Evolutionary conservation across 495 filamentous ascomycete genomes (phyloP), one percentile per base, ranked within the genome.

Genomic region (Neurospora terricola): DNA sequence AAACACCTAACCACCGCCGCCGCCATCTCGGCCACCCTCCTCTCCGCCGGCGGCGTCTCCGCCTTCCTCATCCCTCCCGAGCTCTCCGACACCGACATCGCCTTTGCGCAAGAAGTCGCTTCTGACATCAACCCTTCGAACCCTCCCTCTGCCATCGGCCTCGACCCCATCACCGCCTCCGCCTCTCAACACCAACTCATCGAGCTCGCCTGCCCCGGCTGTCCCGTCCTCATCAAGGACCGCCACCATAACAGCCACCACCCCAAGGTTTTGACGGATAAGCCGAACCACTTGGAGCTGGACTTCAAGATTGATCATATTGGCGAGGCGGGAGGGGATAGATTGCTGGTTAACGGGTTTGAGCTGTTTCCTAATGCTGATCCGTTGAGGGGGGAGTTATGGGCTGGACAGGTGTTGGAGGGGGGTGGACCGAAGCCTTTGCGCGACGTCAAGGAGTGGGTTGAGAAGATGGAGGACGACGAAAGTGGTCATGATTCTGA

Each of bases 151-250:
- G 42, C 3, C 42, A 45, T 10, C 18, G 42, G 42, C 18, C 42
- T 45, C 42, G 76, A 70, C 10, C 23, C 48, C 18, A 36, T 68
- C 21, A 48, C 37, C 48, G 36, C 74, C 45, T 30, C 38, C 3
- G 48, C 54, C 30, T 70, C 73, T 36, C 74, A 81, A 30, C 72
- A 38, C 39, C 77, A 73, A 6, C 37, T 76, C 5, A 62, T 86
- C 71, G 75, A 82, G 34, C 71, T 86, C 69, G 80, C 82, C 40
- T 86, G 84, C 48, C 84, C 83, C 16, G 82, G 82, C 40, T 86
- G 84, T 59, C 79, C 82, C 9, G 48, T 84, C 23, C 74, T 74
- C 66, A 59, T 82, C 27, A 72, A 73, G 40, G 73, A 76, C 48
- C 75, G 74, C 18, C 75, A 77, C 38, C 54, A 62, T 7, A 62